Evolutionary conservation across 192 early-diverging fungal species (phyloP), one percentile per base, ranked within the genome.

Genomic region (Podochytrium sp.): DNA sequence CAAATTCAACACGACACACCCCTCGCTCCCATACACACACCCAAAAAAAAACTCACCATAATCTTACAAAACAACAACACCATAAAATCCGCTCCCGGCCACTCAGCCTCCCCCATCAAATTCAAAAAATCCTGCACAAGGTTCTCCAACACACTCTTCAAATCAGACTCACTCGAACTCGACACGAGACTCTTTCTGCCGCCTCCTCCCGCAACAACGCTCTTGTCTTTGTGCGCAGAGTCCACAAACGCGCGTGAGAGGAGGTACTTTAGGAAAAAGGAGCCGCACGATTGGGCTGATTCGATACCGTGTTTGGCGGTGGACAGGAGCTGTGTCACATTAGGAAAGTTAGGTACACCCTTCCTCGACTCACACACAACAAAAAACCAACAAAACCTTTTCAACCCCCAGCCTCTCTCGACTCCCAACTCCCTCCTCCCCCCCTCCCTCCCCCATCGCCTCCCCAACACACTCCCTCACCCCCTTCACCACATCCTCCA

Each of bases 61-160:
- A 93, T 81, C 39, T 85, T 86, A 40, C 87, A 90, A 47, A 91
- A 90, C 10, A 91, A 74, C 30, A 85, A 76, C 3, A 93, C 62
- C 49, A 91, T 84, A 16, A 93, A 68, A 57, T 94, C 93, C 0
- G 96, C 92, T 4, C 84, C 90, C 0, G 96, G 96, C 96, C 96
- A 98, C 42, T 96, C 94, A 2, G 95, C 94, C 18, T 91, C 89
- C 23, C 90, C 86, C 40, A 95, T 77, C 1, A 95, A 85, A 2
- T 76, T 71, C 34, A 95, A 67, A 0, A 91, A 76, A 79, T 98
- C 94, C 16, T 87, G 79, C 32, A 96, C 72, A 42, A 96, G 78
- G 37, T 81, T 78, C 34, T 95, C 92, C 18, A 98, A 67, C 12
- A 94, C 75, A 0, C 74, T 71, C 29, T 89, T 81, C 74, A 95